Evolutionary conservation across 441 rosid species (phyloP), one percentile per base, ranked within the genome.

Genomic region (Populus trichocarpa): DNA sequence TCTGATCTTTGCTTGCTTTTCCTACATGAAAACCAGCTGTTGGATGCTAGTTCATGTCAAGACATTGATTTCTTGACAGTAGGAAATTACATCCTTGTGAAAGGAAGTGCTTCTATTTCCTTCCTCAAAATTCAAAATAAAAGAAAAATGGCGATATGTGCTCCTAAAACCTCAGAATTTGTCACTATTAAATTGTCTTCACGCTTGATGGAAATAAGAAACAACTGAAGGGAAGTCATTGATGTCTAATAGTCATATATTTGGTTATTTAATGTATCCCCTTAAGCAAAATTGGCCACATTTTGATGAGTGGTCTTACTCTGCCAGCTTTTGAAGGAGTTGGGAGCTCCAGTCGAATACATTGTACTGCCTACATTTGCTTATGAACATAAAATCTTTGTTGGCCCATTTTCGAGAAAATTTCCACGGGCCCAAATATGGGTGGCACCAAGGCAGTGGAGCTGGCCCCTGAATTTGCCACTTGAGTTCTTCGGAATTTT

Each of bases 371-470:
- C 99, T 22, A 93, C 99, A 23, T 96, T 96, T 74, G 98, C 99
- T 40, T 96, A 96, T 25, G 99, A 96, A 86, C 99, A 96, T 84
- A 96, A 96, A 84, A 96, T 96, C 69, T 96, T 96, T 79, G 96
- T 96, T 14, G 97, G 96, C 13, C 99, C 99, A 4, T 96, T 96
- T 84, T 96, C 99, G 10, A 89, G 99, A 81, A 96, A 96, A 85
- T 96, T 94, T 77, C 97, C 99, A 0, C 81, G 82, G 73, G 99
- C 99, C 72, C 92, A 87, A 73, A 83, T 96, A 69, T 96, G 98
- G 99, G 97, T 93, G 76, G 99, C 99, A 65, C 99, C 99, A 22
- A 90, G 99, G 88, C 99, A 93, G 67, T 96, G 99, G 99, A 96
- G 98, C 82, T 96, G 99, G 98, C 99, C 99, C 66, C 72, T 96